A percentile compares a stretch with the other conserved stretches of the same genome.
phyloP scores from a whole-genome alignment of 2,329 filamentous ascomycete genomes.

The Neobulgaria alba region DNA sequence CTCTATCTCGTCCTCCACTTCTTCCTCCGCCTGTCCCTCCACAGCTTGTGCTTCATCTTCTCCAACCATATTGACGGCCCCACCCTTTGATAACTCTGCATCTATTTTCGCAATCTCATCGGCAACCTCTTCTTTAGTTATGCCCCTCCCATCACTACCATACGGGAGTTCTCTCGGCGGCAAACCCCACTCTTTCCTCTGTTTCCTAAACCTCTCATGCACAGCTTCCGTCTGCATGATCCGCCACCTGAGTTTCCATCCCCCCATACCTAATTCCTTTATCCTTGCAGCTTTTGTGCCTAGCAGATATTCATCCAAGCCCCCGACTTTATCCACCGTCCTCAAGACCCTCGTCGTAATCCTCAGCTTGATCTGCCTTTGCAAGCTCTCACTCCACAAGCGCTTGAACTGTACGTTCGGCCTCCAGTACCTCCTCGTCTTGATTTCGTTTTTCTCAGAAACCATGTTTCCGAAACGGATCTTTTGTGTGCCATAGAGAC shows the following conservation, averaged over 20 bases:
- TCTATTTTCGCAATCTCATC: constrained; percentile 33
- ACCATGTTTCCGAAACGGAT: constrained; percentile 77
- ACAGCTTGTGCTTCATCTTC: constrained; percentile 32
- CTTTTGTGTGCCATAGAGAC: constrained; percentile 60
- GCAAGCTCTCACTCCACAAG: constrained; percentile 56
- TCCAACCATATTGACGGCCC: constrained; percentile 28
- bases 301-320: constrained; percentile 84
- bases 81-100: constrained; percentile 35
- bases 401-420: constrained; percentile 59
- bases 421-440: constrained; percentile 64
- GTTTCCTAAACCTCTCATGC: constrained; percentile 53
- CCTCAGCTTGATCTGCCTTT: constrained; percentile 55
- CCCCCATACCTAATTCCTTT: constrained; percentile 78
- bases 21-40: constrained; percentile 26
- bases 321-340: constrained; percentile 76
- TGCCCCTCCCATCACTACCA: constrained; percentile 31
- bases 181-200: constrained; percentile 60
- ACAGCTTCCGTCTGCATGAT: constrained; percentile 72
- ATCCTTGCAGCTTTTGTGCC: constrained; percentile 70
- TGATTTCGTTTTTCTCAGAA: constrained; percentile 56
- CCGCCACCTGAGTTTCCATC: constrained; percentile 84
- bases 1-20: constrained; percentile 21
- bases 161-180: constrained; percentile 37
- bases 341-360: constrained; percentile 62
- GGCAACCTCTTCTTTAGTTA: constrained; percentile 23